Percentiles rank a stretch among this genome's conserved stretches.
These are phyloP conservation scores for Clarireedia monteithiana DNA, from an alignment of 2,329 filamentous ascomycete species.

Conservation along the genomic window DNA sequence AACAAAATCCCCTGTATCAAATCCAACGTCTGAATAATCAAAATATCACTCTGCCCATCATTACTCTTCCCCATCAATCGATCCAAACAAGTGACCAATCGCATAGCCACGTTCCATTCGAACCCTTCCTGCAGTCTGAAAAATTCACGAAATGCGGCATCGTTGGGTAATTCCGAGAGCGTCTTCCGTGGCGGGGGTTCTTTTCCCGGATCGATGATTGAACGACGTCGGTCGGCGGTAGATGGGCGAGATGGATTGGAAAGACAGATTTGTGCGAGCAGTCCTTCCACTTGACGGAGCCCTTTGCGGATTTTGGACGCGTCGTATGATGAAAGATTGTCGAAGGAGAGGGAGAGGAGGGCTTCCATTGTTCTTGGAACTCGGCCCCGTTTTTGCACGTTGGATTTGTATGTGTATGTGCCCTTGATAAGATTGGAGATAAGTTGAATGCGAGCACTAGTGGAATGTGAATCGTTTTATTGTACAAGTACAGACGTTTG, in stretches of 20 bases:
- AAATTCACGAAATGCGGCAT: constrained; percentile 90
- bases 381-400: neutral
- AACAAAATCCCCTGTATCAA: constrained; percentile 82
- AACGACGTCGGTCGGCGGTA: constrained; percentile 21
- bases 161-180: constrained; percentile 63
- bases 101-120: constrained; percentile 91
- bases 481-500: no score
- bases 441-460: no score
- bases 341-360: constrained; percentile 85
- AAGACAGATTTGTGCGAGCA: constrained; percentile 91
- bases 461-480: no score
- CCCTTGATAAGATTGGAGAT: constrained; percentile 27
- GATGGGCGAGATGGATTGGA: constrained; percentile 36
- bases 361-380: constrained; percentile 64
- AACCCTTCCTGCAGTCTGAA: constrained; percentile 96
- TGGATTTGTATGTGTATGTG: constrained; percentile 12
- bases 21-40: constrained; percentile 83
- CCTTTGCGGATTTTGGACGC: constrained; percentile 87
- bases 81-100: constrained; percentile 79
- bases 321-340: constrained; percentile 78
- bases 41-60: constrained; percentile 75
- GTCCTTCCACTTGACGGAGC: constrained; percentile 84
- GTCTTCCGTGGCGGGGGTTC: constrained; percentile 43
- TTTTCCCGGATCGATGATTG: constrained; percentile 31
- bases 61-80: constrained; percentile 74